Percentiles rank a stretch among this genome's conserved stretches.
phyloP scores from a whole-genome alignment of 1,139 yeast species.

The Debaryomyces sp. region DNA sequence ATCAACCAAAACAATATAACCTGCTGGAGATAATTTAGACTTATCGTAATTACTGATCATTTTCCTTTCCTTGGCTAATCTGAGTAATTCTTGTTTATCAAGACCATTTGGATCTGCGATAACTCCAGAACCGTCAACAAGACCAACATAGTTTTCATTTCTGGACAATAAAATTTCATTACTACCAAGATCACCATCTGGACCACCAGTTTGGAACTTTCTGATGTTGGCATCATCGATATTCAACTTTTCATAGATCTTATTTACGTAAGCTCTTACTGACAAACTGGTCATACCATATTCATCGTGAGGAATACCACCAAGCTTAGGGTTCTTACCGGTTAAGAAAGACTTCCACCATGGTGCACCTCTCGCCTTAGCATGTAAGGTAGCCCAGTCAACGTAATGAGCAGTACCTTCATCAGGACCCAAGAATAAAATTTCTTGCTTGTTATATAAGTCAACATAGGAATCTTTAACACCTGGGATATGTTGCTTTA shows the following conservation, averaged over 20 bases:
- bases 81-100: conserved; percentile 73
- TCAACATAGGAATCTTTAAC: conserved; percentile 87
- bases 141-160: conserved; percentile 80
- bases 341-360: conserved; percentile 99
- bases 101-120: conserved; percentile 90
- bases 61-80: conserved; percentile 76
- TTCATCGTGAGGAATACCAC: conserved; percentile 98
- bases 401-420: conserved; percentile 96
- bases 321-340: conserved; percentile 88
- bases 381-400: conserved; percentile 98
- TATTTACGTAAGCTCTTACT: conserved; percentile 89
- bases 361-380: conserved; percentile 90
- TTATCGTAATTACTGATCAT: conserved; percentile 75
- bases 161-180: conserved; percentile 87
- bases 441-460: conserved; percentile 80
- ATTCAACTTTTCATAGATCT: conserved; percentile 76
- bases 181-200: conserved; percentile 97
- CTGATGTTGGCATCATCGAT: conserved; percentile 60
- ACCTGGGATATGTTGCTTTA: conserved; percentile 73
- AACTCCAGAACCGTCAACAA: conserved; percentile 96
- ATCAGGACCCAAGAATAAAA: conserved; percentile 96
- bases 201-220: conserved; percentile 97
- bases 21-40: conserved; percentile 66
- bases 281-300: conserved; percentile 98
- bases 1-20: conserved; percentile 84